Conservation (phyloP, 1,139 yeast species). For the Scheffersomyces illinoinensis region DNA sequence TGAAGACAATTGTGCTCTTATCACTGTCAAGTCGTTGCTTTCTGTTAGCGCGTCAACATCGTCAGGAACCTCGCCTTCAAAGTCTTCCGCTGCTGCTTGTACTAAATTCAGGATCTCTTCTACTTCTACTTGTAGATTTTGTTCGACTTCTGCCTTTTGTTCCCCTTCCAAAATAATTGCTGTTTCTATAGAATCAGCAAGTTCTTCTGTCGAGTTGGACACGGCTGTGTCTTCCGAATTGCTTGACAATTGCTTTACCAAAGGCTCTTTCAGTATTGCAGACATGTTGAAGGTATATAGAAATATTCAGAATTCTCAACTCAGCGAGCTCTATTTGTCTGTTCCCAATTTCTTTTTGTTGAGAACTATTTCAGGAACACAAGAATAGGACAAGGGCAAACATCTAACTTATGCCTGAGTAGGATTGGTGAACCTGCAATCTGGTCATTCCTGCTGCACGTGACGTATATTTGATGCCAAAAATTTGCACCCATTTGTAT, state of each 20-base stretch:
- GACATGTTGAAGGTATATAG: neutral
- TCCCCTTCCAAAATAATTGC: neutral
- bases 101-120: neutral
- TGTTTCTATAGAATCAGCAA: neutral
- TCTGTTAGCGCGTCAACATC: constrained; percentile 7
- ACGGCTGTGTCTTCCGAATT: neutral
- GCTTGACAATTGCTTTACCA: neutral
- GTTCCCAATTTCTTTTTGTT: neutral
- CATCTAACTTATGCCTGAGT: neutral
- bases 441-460: neutral
- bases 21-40: constrained; percentile 5
- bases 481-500: neutral
- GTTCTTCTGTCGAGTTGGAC: neutral
- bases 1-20: constrained; percentile 8
- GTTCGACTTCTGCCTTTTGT: neutral
- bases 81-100: neutral
- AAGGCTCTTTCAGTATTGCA: neutral
- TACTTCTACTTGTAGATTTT: neutral
- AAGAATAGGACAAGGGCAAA: neutral
- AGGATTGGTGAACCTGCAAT: neutral
- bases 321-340: neutral
- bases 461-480: neutral
- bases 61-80: neutral
- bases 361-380: neutral
- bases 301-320: neutral